Base-by-base conservation (phyloP, 192 early-diverging fungal species). In the Geranomyces variabilis region DNA sequence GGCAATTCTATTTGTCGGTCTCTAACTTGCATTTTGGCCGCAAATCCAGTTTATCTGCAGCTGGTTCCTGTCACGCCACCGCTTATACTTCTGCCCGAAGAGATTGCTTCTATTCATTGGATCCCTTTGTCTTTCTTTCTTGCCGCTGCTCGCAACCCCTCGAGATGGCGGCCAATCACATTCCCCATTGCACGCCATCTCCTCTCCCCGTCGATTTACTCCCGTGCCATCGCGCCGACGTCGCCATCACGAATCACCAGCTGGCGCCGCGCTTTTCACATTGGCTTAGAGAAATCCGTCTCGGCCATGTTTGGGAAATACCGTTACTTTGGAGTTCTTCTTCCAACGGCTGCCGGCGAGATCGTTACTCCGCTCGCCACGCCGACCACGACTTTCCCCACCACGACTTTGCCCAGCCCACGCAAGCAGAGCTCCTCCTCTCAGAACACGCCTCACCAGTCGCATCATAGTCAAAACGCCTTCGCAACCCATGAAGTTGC, bases 91-190 rank as follows among this genome's bases (percentile, higher is more conserved):
- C 33, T n/a, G 6, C 59, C 48, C 0, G 24, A 33, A 22, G 76
- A 78, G 46, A 69, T 78, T 26, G 66, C 66, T 17, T 78, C 76
- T 9, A 49, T 51, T 45, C 76, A 74, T 49, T 78, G 76, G 76
- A 65, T 69, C 12, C 66, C 70, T 59, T n/a, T 78, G 53, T 49
- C 34, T 33, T 66, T 78, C 44, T 78, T 78, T 48, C 45, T 63
- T 24, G 29, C 69, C 24, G 36, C 67, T 21, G 67, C 76, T 60
- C 48, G 66, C 33, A 13, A 58, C 28, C 48, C 47, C 0, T 14
- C 22, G 19, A 45, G 51, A 19, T 71, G 70, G 70, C 34, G 55
- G 1, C 28, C 43, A 19, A 77, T 77, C 47, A 29, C 41, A n/a
- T 72, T 66, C 64, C 70, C 75, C 12, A 57, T 77, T 6, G 53